Evolutionary conservation across 306 rosid genomes (phyloP).

Genomic region (Crataegus laevigata): DNA sequence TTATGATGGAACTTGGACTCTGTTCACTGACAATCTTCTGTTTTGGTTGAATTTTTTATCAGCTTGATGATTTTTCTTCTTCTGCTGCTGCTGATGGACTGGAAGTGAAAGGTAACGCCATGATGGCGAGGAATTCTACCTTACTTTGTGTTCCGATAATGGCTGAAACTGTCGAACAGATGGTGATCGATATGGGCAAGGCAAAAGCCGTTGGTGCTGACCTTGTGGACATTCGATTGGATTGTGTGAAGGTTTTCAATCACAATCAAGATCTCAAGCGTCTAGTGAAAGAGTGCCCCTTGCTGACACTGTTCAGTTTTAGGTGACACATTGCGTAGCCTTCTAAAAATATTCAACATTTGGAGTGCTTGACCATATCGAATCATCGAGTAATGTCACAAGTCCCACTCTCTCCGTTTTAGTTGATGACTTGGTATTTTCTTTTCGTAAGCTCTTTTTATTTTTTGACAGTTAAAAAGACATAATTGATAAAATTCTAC

Average conservation of each 20-base stretch:
- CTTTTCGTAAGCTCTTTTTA: too few species aligned
- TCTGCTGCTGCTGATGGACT: not conserved
- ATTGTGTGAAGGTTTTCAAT: slow-evolving; percentile 43
- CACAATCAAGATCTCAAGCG: slow-evolving; percentile 33
- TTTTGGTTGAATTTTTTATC: not conserved
- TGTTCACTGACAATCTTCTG: not conserved
- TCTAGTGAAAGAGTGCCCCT: slow-evolving; percentile 31
- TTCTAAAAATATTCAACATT: not conserved
- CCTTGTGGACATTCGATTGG: slow-evolving; percentile 67
- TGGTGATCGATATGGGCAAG: slow-evolving; percentile 31
- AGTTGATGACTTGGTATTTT: too few species aligned
- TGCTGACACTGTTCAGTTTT: slow-evolving; percentile 55
- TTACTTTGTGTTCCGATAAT: slow-evolving; percentile 54
- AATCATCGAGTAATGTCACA: not conserved
- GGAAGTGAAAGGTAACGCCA: slow-evolving; percentile 21
- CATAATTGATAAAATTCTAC: too few species aligned
- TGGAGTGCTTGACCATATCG: not conserved
- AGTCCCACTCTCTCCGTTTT: too few species aligned
- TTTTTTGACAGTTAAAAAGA: too few species aligned
- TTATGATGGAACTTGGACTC: too few species aligned
- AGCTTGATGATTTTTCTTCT: slow-evolving; percentile 28
- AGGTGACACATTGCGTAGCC: slow-evolving; percentile 17
- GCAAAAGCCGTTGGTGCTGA: slow-evolving; percentile 53
- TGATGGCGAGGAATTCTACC: slow-evolving; percentile 26
- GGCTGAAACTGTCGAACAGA: slow-evolving; percentile 43